These are phyloP conservation scores for Syncephalastrum monosporum DNA, from an alignment of 371 early-diverging fungal genomes.

Conservation along the genomic window DNA sequence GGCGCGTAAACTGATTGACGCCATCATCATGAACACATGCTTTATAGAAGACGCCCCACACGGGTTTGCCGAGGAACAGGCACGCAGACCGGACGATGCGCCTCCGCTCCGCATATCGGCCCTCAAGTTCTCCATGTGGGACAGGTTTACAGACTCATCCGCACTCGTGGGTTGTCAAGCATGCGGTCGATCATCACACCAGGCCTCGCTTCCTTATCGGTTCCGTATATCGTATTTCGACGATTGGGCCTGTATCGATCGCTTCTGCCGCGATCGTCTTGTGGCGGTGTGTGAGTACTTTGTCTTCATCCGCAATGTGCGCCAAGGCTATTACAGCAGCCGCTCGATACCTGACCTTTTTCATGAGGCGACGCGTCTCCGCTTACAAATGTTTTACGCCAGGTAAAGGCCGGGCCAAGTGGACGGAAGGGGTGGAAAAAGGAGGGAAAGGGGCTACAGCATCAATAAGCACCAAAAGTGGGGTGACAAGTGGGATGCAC, in stretches of 20 bases:
- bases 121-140: slow-evolving; percentile 64
- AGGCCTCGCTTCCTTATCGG: slow-evolving; percentile 61
- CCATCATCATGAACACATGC: slow-evolving; percentile 77
- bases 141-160: slow-evolving; percentile 55
- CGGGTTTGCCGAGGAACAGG: slow-evolving; percentile 72
- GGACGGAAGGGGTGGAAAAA: not conserved
- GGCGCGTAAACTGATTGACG: slow-evolving; percentile 83
- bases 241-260: slow-evolving; percentile 88
- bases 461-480: not conserved
- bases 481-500: not conserved
- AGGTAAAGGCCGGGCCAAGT: slow-evolving; percentile 20
- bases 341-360: slow-evolving; percentile 76
- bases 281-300: slow-evolving; percentile 93
- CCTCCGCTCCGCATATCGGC: slow-evolving; percentile 55
- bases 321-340: slow-evolving; percentile 79
- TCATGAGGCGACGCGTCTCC: slow-evolving; percentile 77
- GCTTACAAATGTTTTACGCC: slow-evolving; percentile 90
- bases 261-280: slow-evolving; percentile 82
- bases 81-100: slow-evolving; percentile 36
- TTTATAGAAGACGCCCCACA: slow-evolving; percentile 70
- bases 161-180: slow-evolving; percentile 74
- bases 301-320: slow-evolving; percentile 83
- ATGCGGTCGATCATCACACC: slow-evolving; percentile 70
- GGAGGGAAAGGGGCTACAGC: not conserved
- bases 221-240: slow-evolving; percentile 75